Base-by-base conservation (phyloP, 805 yeast species). In the Wickerhamomyces canadensis region DNA sequence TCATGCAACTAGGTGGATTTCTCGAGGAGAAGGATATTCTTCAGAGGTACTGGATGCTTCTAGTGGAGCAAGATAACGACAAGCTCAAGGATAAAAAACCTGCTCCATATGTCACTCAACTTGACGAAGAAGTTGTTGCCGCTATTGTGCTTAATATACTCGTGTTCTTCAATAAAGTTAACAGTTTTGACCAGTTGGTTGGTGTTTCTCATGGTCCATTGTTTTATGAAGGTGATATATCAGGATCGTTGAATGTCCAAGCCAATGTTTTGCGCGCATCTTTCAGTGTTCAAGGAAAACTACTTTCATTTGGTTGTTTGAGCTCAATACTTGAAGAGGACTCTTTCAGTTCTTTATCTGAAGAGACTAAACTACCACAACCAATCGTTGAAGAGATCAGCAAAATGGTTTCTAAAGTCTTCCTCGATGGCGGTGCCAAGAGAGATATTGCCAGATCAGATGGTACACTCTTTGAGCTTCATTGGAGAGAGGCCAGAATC, bases 1-100 rank as follows among this genome's bases (percentile, higher is more conserved):
- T 79, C 31, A 60, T 78, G 38, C 80, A 78, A 48, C 52, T 61
- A 29, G 74, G 71, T 8, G 78, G 79, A 4, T 69, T 68, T 38
- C 49, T 57, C 3, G 48, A 44, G 5, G 49, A 69, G 31, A 58
- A 57, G 28, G 55, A 60, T 4, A 28, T 48, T 31, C 23, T 55
- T 42, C 10, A 54, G 43, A 44, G 52, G 44, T 58, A 55, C 42
- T 49, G 60, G 40, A 44, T 45, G 16, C 30, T 54, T 24, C 39
- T 64, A 26, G 40, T 31, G 0, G 15, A 31, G 1, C 41, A 54
- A 12, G 57, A 54, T 16, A 46, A 51, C 12, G 47, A 49, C 25
- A 44, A 58, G 37, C 30, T 60, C 33, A 34, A 56, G 25, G 48
- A 60, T 31, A 43, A 65, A 15, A 67, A 63, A 27, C 64, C 62